These are phyloP conservation scores for Trichoderma koningiopsis DNA, from an alignment of 2,329 filamentous ascomycete genomes.

Conservation along the genomic window DNA sequence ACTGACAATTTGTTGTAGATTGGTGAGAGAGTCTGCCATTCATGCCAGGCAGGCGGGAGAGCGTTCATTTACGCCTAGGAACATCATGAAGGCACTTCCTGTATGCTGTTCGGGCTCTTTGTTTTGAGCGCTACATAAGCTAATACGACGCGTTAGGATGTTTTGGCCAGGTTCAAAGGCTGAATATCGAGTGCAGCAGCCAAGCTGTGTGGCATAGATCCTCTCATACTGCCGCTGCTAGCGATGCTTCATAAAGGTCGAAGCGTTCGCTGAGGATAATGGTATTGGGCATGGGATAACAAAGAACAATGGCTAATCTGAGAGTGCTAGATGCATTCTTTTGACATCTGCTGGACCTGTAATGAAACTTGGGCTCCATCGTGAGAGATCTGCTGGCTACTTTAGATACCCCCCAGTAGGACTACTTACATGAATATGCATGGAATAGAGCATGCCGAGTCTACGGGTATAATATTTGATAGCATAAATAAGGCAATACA, in stretches of 20 bases:
- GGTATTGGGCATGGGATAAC: background rate
- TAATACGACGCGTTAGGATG: constrained; percentile 49
- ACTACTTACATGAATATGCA: background rate
- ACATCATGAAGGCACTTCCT: constrained; percentile 75
- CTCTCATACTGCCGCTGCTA: background rate
- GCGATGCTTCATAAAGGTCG: background rate
- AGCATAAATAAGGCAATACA: background rate
- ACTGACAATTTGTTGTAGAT: constrained; percentile 46
- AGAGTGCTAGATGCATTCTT: background rate
- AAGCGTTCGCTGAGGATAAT: background rate
- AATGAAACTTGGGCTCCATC: background rate
- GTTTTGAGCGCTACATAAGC: background rate
- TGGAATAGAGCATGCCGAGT: background rate
- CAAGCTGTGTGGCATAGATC: background rate
- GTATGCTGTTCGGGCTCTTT: constrained; percentile 48
- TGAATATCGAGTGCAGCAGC: constrained; percentile 39
- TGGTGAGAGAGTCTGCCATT: constrained; percentile 79
- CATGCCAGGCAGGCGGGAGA: constrained; percentile 74
- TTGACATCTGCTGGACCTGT: background rate
- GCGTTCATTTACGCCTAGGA: constrained; percentile 71
- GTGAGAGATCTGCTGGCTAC: background rate
- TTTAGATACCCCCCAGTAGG: background rate
- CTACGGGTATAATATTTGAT: background rate
- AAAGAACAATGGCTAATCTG: background rate
- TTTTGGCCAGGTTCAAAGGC: constrained; percentile 69